Evolutionary conservation across 352 stramenopile genomes (phyloP), one percentile per base, ranked within the genome.

Genomic region (Globisporangium nodosum): DNA sequence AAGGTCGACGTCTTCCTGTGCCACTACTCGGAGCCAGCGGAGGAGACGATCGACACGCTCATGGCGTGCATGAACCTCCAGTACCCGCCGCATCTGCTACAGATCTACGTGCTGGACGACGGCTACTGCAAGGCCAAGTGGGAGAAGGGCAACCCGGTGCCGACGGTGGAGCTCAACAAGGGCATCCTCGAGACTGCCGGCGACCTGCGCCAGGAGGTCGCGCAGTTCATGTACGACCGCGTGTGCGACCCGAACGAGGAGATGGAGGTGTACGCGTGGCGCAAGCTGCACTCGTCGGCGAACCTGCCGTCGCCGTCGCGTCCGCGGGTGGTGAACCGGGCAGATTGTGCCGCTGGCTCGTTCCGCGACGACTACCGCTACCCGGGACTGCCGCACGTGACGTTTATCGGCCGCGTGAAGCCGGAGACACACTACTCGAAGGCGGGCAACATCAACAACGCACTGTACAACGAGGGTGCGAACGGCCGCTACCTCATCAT

Each of bases 401-500:
- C 81, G 0, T 94, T 74, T 40, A 58, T 92, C 4, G 85, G 85
- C 3, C 85, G 85, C 60, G 80, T 94, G 27, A 94, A 94, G 71
- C 77, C 85, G 0, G 58, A 73, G 43, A 66, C 57, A n/a, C 80
- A 96, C 69, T 89, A 89, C 74, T 88, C 78, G 0, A 94, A 95
- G 68, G 87, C 87, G 7, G 87, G 87, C 8, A 96, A 96, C 76
- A 90, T 96, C 63, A 96, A 96, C 75, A 96, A 96, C 63, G 82
- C 70, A 35, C 63, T 94, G 65, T 93, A 93, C 71, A 94, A 96
- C 61, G 87, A 96, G 68, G 85, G 85, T 5, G 70, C 82, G 3
- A 90, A 76, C 61, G 87, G 83, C 0, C 80, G 82, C 12, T 94
- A 95, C 69, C 66, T 87, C 35, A 46, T 96, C 30, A 65, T 95